A percentile compares a stretch with the other conserved stretches of the same genome.
These are phyloP conservation scores for Claviceps lovelessii DNA, from an alignment of 2,329 filamentous ascomycete genomes.

Conservation along the genomic window DNA sequence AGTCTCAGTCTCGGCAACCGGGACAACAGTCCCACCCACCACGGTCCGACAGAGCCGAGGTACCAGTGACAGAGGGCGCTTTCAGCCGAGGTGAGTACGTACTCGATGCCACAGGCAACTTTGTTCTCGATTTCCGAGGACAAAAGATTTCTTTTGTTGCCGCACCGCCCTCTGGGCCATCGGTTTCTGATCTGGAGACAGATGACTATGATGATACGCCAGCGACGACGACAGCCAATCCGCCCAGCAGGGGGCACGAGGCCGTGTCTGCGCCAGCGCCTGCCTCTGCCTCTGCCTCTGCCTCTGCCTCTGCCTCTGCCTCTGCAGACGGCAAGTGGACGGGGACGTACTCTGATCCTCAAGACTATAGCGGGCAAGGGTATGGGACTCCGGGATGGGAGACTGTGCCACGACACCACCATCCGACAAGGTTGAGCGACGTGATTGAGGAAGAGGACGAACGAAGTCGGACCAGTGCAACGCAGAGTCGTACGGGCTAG, in stretches of 20 bases:
- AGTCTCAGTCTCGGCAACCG: conserved; percentile 8
- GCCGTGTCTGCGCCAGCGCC: conserved; percentile 14
- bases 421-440: conserved; percentile 78
- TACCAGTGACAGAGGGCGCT: conserved; percentile 50
- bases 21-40: neutral
- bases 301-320: too few species aligned
- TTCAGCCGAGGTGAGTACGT: conserved; percentile 61
- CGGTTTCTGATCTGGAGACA: conserved; percentile 35
- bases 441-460: conserved; percentile 80
- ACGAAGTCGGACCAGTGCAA: conserved; percentile 58
- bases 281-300: too few species aligned
- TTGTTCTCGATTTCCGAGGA: conserved; percentile 46
- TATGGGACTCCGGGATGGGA: conserved; percentile 64
- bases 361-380: conserved; percentile 53
- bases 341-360: conserved; percentile 24
- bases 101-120: conserved; percentile 45
- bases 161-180: conserved; percentile 26
- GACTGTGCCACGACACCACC: conserved; percentile 62
- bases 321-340: conserved; percentile 25
- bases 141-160: conserved; percentile 40
- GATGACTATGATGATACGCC: conserved; percentile 48
- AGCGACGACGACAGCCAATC: conserved; percentile 29
- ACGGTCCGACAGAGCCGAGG: conserved; percentile 11
- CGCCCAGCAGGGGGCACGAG: conserved; percentile 22
- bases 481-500: conserved; percentile 35